Base-by-base conservation (phyloP, 2,329 filamentous ascomycete species). In the Paraphaeosphaeria sporulosa region DNA sequence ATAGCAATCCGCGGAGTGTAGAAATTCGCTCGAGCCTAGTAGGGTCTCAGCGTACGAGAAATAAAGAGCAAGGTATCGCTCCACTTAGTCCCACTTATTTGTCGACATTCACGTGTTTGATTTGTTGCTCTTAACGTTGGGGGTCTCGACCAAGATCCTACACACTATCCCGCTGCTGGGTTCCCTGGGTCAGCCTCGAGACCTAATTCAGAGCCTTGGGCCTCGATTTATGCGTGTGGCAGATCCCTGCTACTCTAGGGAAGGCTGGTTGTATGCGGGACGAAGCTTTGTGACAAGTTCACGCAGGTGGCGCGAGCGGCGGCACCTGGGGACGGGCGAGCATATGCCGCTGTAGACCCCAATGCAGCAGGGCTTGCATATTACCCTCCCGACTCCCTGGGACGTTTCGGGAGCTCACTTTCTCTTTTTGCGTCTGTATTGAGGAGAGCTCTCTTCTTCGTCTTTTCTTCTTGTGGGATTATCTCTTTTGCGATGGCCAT, bases 401-500 rank as follows among this genome's bases (percentile, higher is more conserved):
- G 4, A 43, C 25, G 38, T 53, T 30, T 32, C n/a, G 19, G 48
- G 9, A 38, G n/a, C n/a, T 13, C 4, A 10, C 13, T 19, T 15
- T 32, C 50, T 32, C 38, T 53, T 32, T 32, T 32, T 27, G n/a
- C 15, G 19, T 15, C 15, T 43, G 36, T 15, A 9, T n/a, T 2
- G 21, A 42, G 23, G 36, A 21, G 12, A 42, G 34, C 50, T 52
- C 17, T 46, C 19, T 17, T 47, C 23, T 13, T 47, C 19, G 3
- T 19, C 42, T 10, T 36, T 55, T 27, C 27, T 46, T 55, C n/a
- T 47, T 46, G 49, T 19, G 19, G 17, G 6, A 25, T 36, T 25
- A 8, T 19, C 40, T 25, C 48, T 42, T 40, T 49, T 30, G 23
- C 17, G 40, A 60, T 57, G 58, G 30, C 53, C 32, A 40, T 60